Evolutionary conservation across 192 early-diverging fungal genomes (phyloP), one percentile per base, ranked within the genome.

Genomic region (Coemansia sp.): DNA sequence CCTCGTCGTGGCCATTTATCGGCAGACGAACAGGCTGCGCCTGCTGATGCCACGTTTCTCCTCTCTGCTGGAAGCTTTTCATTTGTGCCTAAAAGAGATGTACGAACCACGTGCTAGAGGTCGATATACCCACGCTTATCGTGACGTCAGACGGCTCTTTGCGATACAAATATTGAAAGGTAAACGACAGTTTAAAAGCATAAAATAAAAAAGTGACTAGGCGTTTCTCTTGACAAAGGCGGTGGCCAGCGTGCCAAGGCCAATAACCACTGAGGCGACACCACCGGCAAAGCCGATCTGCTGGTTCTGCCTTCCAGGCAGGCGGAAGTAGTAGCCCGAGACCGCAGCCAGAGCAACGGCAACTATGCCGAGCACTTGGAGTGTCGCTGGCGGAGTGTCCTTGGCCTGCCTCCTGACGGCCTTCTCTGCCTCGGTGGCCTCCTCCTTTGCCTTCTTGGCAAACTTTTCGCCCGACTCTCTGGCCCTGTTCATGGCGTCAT

Each of bases 251-350:
- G 78, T 74, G 43, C 78, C 78, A 8, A 81, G 69, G 24, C 78
- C 78, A 10, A 75, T 68, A 24, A 81, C 56, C 25, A 70, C 78
- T 32, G 78, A 74, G n/a, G 78, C 73, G 2, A 81, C 73, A 37
- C 71, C 78, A 19, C 69, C 73, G 27, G 78, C 72, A 75, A 75
- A 75, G 2, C 72, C 78, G 41, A 81, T 47, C 22, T 67, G 68
- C 73, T 75, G 78, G 73, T 81, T 81, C 11, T 81, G 64, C 38
- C 69, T 67, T 11, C 78, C 78, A n/a, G 78, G 78, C 49, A 81
- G 59, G 9, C 78, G 72, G 65, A 74, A 81, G 35, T 81, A 71
- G 62, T 81, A 75, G 6, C 78, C 72, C 5, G 78, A 68, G 37
- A 68, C 78, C 19, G 58, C 69, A 4, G 78, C 78, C 47, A 81